Base-by-base conservation (phyloP, 306 rosid genomes). In the Sesbania bispinosa region DNA sequence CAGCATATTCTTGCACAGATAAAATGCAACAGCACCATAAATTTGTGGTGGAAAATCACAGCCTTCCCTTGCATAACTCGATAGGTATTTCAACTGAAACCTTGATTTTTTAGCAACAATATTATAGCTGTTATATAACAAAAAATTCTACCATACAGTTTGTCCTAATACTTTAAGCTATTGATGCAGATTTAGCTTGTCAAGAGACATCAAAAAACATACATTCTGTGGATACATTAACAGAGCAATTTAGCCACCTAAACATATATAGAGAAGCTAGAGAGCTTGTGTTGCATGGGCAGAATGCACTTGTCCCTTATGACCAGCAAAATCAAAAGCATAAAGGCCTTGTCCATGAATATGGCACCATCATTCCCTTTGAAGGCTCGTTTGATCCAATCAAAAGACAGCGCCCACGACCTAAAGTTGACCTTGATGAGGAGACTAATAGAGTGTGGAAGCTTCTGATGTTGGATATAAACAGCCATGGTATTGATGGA, bases 371-470 rank as follows among this genome's bases (percentile, higher is more conserved):
- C 32, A 72, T 90, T 69, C 85, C 92, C 61, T 87, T 77, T 75
- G 71, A 66, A n/a, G 87, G 85, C 57, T 26, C 78, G 15, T 83
- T 81, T 78, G n/a, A n/a, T 75, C 88, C 92, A 51, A 38, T 78
- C 36, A 95, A 80, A 82, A 95, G 88, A 81, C 87, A 83, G 27
- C 83, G 74, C 2, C 87, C 92, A 7, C 88, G 99, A 6, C 90
- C 99, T 48, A 95, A 85, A 84, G 99, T 95, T 75, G 87, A 89
- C 77, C 93, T 95, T 62, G 99, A 95, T 68, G 90, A 84, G 19
- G 99, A 95, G 82, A 95, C 99, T 62, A 80, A 80, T 46, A 87
- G 85, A 86, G 99, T 95, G 43, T 95, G 99, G 99, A 89, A 77
- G 88, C 97, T 95, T 83, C 77, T 95, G 75, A 24, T 92, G 85